These are phyloP conservation scores for Stephania cephalantha DNA, from an alignment of 164 flowering plant genomes.

Conservation along the genomic window DNA sequence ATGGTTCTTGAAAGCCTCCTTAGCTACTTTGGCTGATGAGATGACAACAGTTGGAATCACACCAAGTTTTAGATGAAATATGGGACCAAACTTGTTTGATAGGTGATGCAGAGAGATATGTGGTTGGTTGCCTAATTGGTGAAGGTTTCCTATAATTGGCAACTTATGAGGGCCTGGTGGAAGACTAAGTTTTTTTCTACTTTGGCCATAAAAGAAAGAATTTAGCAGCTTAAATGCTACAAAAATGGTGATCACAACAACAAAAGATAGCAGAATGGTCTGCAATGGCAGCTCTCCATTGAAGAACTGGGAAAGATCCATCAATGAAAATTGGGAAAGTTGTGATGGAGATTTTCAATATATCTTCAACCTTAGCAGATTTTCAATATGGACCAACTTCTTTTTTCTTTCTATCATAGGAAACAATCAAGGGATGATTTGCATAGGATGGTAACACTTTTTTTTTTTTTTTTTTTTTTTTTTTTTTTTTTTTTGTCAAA, in stretches of 20 bases:
- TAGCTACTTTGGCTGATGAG: constrained; percentile 51
- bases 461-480: no score
- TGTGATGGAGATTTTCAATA: no score
- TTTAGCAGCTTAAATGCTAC: neutral
- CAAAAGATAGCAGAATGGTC: constrained; percentile 11
- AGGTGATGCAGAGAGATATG: constrained; percentile 41
- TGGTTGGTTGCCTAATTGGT: constrained; percentile 46
- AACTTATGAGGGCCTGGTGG: constrained; percentile 48
- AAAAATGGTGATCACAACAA: constrained; percentile 11
- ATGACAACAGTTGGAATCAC: constrained; percentile 42
- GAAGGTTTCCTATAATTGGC: constrained; percentile 62
- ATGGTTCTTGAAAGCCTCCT: constrained; percentile 46
- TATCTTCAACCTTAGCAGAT: no score
- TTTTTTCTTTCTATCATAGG: no score
- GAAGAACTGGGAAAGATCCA: constrained; percentile 21
- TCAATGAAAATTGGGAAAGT: neutral
- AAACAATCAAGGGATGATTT: no score
- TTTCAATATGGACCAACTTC: no score
- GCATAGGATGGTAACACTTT: no score
- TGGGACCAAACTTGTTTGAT: constrained; percentile 38
- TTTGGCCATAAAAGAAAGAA: neutral
- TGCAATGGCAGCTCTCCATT: constrained; percentile 8
- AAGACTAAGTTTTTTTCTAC: constrained; percentile 24
- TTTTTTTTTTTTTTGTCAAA: no score
- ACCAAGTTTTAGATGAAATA: constrained; percentile 45